A percentile compares a stretch with the other conserved stretches of the same genome.
phyloP scores from a whole-genome alignment of 2,329 filamentous ascomycete species.

The Monilinia aucupariae region DNA sequence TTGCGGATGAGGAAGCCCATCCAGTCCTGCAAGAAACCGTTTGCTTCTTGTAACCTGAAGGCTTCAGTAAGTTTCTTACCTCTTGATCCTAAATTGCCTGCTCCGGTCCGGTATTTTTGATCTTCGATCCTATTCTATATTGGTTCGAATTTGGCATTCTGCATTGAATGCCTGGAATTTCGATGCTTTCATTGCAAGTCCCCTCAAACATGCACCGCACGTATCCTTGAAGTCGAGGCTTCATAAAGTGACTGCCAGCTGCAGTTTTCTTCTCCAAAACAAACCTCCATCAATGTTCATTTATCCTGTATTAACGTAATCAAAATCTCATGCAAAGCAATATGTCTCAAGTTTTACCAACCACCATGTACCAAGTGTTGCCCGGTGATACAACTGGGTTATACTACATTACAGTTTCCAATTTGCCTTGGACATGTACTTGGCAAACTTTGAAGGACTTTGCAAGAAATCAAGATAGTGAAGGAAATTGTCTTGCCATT shows the following conservation, averaged over 20 bases:
- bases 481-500: constrained; percentile 24
- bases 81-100: neutral
- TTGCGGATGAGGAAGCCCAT: neutral
- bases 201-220: neutral
- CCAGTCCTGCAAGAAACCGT: neutral
- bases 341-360: constrained; percentile 14
- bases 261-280: neutral
- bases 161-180: constrained; percentile 1
- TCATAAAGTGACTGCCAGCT: neutral
- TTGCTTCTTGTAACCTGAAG: neutral
- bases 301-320: neutral
- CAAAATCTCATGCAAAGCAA: neutral
- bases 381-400: constrained; percentile 17
- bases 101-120: neutral
- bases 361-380: constrained; percentile 17
- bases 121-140: neutral
- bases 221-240: neutral
- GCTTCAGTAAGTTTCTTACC: neutral
- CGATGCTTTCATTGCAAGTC: neutral
- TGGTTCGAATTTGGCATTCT: neutral
- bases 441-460: constrained; percentile 32
- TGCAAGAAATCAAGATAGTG: constrained; percentile 20
- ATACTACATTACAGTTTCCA: constrained; percentile 19
- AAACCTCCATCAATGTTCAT: neutral
- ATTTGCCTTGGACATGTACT: constrained; percentile 24